Conservation (phyloP, 164 flowering plant species). For the Chimonanthus praecox region DNA sequence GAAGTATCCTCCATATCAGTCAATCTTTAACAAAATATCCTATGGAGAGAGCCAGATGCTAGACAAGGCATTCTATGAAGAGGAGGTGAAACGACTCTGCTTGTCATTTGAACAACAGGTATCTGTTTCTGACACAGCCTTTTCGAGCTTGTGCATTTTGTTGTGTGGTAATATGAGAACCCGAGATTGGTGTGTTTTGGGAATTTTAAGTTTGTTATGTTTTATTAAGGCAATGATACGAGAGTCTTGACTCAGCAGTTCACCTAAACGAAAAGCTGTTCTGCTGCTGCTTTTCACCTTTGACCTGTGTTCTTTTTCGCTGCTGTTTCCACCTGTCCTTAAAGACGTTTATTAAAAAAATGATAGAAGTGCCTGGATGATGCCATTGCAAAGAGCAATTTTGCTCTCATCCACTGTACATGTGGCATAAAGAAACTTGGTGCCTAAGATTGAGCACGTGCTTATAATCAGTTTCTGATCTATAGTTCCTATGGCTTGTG, state of each 20-base stretch:
- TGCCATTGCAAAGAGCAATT: neutral
- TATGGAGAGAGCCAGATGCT: slow-evolving; percentile 99
- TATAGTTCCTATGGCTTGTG: neutral
- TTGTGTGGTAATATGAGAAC: neutral
- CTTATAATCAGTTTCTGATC: neutral
- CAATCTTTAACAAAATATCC: slow-evolving; percentile 81
- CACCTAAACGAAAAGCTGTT: too few species aligned
- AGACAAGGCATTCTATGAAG: slow-evolving; percentile 98
- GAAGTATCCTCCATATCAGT: slow-evolving; percentile 95
- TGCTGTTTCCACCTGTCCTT: neutral
- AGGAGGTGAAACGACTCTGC: slow-evolving; percentile 97
- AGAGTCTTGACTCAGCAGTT: neutral
- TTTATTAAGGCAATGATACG: neutral
- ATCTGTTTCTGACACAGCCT: slow-evolving; percentile 8
- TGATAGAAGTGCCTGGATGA: neutral
- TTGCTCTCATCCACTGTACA: neutral
- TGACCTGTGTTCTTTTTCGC: too few species aligned
- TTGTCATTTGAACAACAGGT: slow-evolving; percentile 98
- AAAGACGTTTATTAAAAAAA: neutral
- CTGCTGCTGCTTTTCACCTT: too few species aligned
- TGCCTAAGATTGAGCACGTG: neutral
- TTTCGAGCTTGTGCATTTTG: neutral
- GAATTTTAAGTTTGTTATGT: neutral
- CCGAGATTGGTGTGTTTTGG: neutral
- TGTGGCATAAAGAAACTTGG: neutral